Base-by-base conservation (phyloP, 2,329 filamentous ascomycete species). In the Proliferodiscus dingleyae region DNA sequence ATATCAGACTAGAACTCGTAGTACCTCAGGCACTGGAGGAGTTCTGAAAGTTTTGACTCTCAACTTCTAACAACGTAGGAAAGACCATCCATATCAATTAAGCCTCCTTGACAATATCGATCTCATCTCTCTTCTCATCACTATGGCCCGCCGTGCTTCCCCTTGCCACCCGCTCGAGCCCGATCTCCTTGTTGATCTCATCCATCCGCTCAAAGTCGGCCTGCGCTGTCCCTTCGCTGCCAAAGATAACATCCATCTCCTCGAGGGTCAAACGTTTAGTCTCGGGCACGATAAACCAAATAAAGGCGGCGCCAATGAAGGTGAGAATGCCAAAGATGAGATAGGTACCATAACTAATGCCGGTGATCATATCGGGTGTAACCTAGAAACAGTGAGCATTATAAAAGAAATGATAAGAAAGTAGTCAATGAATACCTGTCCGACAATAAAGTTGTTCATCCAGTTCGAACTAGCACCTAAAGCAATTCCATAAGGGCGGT, bases 121-220 rank as follows among this genome's bases (percentile, higher is more conserved):
- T 33, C 28, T 30, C 15, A 4, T 33, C 24, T 5, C 32, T 34
- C 24, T 38, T 36, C 24, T 42, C 38, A n/a, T 42, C 6, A 24
- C 13, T 30, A 38, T 21, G 3, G 4, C 21, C 32, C 10, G 37
- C 39, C 8, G 26, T 19, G 24, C 41, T 40, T n/a, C n/a, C n/a
- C 13, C 43, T 39, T 15, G 54, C 41, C 5, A 58, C n/a, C 4
- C 41, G 38, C 46, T 70, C 66, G 43, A 87, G 67, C 0, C 85
- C 85, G 50, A 89, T 80, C 56, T 87, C 83, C 24, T 70, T 67
- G 61, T 87, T 83, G 57, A 89, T 86, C 62, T 84, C 78, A n/a
- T 74, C 73, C 81, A 87, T 87, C 22, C 84, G 75, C 65, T 85
- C 80, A 43, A 76, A 72, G 58, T 88, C 83, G 2, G 80, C 78